These are phyloP conservation scores for Bremia lactucae DNA, from an alignment of 352 stramenopile species.

Conservation along the genomic window DNA sequence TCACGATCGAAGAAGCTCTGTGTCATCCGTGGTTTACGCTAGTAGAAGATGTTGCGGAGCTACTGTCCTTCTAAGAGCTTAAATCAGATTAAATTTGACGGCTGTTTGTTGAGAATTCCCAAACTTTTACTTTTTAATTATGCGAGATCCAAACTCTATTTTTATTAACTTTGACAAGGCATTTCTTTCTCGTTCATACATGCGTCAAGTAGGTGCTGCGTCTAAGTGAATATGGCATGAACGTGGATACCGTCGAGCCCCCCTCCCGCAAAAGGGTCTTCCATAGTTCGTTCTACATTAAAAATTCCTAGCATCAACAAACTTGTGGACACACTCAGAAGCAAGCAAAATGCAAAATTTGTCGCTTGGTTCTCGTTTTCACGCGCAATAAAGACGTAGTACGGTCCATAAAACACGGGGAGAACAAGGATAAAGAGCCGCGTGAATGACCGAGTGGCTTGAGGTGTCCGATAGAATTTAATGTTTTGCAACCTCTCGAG, in stretches of 20 bases:
- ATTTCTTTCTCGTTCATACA: constrained; percentile 23
- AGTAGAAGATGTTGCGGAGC: constrained; percentile 38
- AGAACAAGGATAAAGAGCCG: constrained; percentile 79
- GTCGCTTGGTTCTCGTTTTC: constrained; percentile 38
- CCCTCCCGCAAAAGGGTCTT: constrained; percentile 65
- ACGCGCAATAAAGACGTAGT: constrained; percentile 74
- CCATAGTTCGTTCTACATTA: constrained; percentile 76
- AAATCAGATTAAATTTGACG: background rate
- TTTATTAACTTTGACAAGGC: no score
- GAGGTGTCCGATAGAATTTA: constrained; percentile 82
- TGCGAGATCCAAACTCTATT: background rate
- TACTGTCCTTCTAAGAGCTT: no score
- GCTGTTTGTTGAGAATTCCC: background rate
- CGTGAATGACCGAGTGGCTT: constrained; percentile 79
- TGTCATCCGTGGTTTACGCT: constrained; percentile 48
- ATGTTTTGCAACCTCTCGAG: constrained; percentile 79
- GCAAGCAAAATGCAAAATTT: constrained; percentile 70
- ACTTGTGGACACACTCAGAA: constrained; percentile 66
- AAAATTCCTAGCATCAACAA: constrained; percentile 83
- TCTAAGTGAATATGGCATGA: constrained; percentile 38
- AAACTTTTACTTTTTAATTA: background rate
- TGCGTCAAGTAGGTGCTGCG: constrained; percentile 45
- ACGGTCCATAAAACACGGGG: constrained; percentile 76
- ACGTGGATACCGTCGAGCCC: constrained; percentile 61
- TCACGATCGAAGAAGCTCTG: constrained; percentile 40